These are phyloP conservation scores for Seiridium cupressi DNA, from an alignment of 2,329 filamentous ascomycete genomes.

Conservation along the genomic window DNA sequence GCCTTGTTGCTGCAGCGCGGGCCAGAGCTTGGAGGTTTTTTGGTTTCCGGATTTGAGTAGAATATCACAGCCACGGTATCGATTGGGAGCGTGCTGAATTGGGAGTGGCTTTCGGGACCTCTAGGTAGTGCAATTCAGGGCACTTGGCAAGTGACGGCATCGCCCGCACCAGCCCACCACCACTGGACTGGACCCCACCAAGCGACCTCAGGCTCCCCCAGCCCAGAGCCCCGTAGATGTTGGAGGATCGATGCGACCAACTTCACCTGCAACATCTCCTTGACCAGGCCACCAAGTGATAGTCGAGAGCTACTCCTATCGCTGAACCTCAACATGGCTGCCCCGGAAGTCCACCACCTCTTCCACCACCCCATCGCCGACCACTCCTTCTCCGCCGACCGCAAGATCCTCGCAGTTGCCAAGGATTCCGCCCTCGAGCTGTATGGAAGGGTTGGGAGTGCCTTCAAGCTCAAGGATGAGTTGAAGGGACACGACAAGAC, in stretches of 20 bases:
- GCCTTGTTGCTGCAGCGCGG: background rate
- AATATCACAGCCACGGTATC: background rate
- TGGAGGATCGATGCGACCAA: no score
- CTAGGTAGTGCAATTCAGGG: background rate
- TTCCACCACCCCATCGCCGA: conserved; percentile 96
- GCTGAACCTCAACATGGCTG: conserved; percentile 61
- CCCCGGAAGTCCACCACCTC: conserved; percentile 91
- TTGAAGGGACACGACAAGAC: conserved; percentile 96
- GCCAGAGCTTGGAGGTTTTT: background rate
- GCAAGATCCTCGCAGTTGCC: conserved; percentile 82
- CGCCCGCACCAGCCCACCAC: background rate
- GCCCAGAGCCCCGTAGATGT: no score
- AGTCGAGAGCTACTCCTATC: conserved; percentile 99
- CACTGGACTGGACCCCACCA: background rate
- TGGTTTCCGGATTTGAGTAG: background rate
- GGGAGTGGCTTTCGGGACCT: background rate
- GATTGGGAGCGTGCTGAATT: background rate
- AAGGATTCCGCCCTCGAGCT: conserved; percentile 89
- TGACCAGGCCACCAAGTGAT: conserved; percentile 46
- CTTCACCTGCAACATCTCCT: background rate
- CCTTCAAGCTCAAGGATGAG: conserved; percentile 85
- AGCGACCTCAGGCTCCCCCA: background rate
- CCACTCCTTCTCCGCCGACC: conserved; percentile 96
- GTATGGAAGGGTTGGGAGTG: conserved; percentile 69
- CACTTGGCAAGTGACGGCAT: background rate